Percentiles rank a stretch among this genome's conserved stretches.
Conservation (phyloP, 225 moss, liverwort and hornwort genomes). For the Physcomitrellopsis africana region DNA sequence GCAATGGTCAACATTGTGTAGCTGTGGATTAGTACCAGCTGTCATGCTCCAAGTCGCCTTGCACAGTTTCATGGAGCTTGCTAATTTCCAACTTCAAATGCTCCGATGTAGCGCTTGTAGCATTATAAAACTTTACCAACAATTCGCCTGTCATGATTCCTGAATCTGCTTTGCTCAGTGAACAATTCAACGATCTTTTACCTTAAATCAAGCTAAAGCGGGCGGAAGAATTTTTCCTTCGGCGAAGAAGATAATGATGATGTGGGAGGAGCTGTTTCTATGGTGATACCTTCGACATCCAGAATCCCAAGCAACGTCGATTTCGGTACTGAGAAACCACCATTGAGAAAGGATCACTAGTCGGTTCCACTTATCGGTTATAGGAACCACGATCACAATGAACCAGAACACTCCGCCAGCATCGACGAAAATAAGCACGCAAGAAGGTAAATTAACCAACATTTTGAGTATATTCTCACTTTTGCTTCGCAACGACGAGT, state of each 20-base stretch:
- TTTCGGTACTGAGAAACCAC: constrained; percentile 39
- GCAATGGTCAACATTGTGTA: too few relatives aligned
- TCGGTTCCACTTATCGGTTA: not conserved
- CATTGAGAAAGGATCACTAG: not conserved
- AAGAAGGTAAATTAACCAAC: too few relatives aligned
- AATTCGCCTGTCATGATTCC: not conserved
- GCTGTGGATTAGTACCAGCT: too few relatives aligned
- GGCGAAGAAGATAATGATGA: constrained; percentile 4
- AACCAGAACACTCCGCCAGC: too few relatives aligned
- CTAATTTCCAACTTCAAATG: too few relatives aligned
- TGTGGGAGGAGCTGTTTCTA: constrained; percentile 28
- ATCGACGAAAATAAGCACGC: too few relatives aligned
- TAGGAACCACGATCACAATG: too few relatives aligned
- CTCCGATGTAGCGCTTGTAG: not conserved
- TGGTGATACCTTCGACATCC: constrained; percentile 66
- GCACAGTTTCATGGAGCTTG: too few relatives aligned
- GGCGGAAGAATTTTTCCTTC: constrained; percentile 10
- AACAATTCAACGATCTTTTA: not conserved
- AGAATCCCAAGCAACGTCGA: constrained; percentile 73
- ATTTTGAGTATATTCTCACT: too few relatives aligned
- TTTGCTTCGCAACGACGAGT: too few relatives aligned
- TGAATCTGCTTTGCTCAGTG: not conserved
- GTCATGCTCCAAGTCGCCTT: too few relatives aligned
- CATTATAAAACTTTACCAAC: not conserved
- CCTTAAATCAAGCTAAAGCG: constrained; percentile 31